A percentile compares a stretch with the other conserved stretches of the same genome.
Conservation (phyloP, 2,329 filamentous ascomycete species). For the Verruconis gallopava region DNA sequence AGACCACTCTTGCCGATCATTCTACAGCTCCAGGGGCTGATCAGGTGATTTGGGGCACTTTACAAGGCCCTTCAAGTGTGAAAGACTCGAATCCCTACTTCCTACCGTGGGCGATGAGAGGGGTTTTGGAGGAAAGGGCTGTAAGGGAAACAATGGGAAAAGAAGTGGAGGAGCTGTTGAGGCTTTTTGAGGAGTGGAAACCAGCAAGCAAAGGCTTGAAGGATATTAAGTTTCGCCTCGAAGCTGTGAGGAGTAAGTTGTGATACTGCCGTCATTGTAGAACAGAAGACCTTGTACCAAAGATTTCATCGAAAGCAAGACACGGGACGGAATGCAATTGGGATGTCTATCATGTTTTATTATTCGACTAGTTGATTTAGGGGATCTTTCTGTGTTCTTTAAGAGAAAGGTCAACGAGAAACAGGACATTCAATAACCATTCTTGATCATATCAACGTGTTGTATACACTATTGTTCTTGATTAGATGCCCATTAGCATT, state of each 20-base stretch:
- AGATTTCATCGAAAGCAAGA: too few species aligned
- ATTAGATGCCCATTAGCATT: too few species aligned
- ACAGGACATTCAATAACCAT: too few species aligned
- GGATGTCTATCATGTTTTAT: too few species aligned
- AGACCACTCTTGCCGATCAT: slow-evolving; percentile 27
- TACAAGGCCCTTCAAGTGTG: slow-evolving; percentile 22
- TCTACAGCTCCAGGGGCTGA: not conserved
- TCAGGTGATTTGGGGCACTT: slow-evolving; percentile 12
- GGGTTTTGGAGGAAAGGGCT: slow-evolving; percentile 79
- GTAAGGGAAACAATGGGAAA: slow-evolving; percentile 67
- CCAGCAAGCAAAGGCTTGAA: slow-evolving; percentile 81
- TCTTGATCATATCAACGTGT: too few species aligned
- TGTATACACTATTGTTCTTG: too few species aligned
- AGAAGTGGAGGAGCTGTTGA: slow-evolving; percentile 69
- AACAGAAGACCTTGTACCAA: too few species aligned
- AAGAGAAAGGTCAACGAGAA: too few species aligned
- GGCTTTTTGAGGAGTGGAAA: slow-evolving; percentile 87
- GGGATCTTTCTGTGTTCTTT: too few species aligned
- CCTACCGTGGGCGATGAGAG: slow-evolving; percentile 90
- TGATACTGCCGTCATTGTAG: slow-evolving; percentile 16
- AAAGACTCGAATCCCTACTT: slow-evolving; percentile 68
- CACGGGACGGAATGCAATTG: too few species aligned
- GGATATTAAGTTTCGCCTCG: slow-evolving; percentile 88
- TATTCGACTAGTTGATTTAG: too few species aligned
- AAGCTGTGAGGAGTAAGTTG: slow-evolving; percentile 79